Conservation (phyloP, 2,329 filamentous ascomycete genomes). For the Bipolaris cookei region DNA sequence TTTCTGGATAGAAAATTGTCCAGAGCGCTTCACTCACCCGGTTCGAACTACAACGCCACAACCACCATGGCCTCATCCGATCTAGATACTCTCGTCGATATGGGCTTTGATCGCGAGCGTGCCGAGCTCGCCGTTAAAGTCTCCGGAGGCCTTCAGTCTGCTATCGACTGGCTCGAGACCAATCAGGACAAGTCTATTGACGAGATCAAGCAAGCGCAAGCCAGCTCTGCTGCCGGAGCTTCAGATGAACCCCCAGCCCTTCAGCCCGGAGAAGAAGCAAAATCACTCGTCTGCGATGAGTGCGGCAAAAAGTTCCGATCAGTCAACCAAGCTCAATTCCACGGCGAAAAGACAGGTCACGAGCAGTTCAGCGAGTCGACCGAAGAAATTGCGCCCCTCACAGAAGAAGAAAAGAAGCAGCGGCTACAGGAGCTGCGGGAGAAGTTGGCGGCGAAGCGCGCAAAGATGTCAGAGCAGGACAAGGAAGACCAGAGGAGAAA, state of each 20-base stretch:
- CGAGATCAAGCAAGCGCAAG: conserved; percentile 67
- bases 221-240: conserved; percentile 39
- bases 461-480: conserved; percentile 71
- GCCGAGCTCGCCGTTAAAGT: conserved; percentile 85
- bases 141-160: conserved; percentile 79
- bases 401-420: conserved; percentile 87
- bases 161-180: conserved; percentile 92
- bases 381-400: conserved; percentile 88
- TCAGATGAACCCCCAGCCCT: conserved; percentile 67
- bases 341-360: conserved; percentile 89
- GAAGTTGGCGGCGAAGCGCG: conserved; percentile 75
- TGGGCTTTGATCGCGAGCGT: conserved; percentile 82
- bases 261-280: conserved; percentile 72
- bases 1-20: neutral
- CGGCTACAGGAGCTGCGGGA: conserved; percentile 76
- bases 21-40: conserved; percentile 8
- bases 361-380: conserved; percentile 91
- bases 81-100: conserved; percentile 66
- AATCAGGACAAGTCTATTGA: conserved; percentile 89
- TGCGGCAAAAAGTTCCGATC: conserved; percentile 91
- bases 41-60: conserved; percentile 11
- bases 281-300: conserved; percentile 90
- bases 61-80: conserved; percentile 59
- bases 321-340: conserved; percentile 82
- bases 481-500: conserved; percentile 85